Evolutionary conservation across 78 protist species (phyloP).

Genomic region (Speleostelium caveatum): DNA sequence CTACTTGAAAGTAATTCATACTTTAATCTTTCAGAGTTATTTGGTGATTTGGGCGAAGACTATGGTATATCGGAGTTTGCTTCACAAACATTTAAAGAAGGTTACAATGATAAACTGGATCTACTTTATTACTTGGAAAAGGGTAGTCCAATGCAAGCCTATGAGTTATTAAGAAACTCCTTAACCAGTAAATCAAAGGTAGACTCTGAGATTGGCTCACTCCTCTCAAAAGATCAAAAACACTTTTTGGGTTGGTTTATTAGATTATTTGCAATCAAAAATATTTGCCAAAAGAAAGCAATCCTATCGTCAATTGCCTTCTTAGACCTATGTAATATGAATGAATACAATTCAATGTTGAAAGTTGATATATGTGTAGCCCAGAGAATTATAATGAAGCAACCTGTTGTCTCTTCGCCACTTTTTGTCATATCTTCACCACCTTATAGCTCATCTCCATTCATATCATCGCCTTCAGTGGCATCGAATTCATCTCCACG

Average conservation of each 20-base stretch:
- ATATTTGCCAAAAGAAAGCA: neutral
- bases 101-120: slow-evolving; percentile 48
- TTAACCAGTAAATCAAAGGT: neutral
- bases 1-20: slow-evolving; percentile 29
- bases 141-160: slow-evolving; percentile 58
- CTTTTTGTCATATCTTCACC: neutral
- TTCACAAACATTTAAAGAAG: slow-evolving; percentile 51
- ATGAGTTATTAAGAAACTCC: neutral
- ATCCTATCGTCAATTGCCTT: slow-evolving; percentile 8
- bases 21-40: slow-evolving; percentile 7
- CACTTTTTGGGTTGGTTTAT: slow-evolving; percentile 54
- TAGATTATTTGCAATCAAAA: slow-evolving; percentile 11
- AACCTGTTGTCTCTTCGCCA: neutral
- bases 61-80: slow-evolving; percentile 15
- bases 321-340: slow-evolving; percentile 24
- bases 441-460: neutral
- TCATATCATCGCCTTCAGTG: neutral
- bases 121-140: slow-evolving; percentile 59
- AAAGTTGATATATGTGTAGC: slow-evolving; percentile 20
- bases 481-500: neutral
- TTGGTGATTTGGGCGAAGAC: neutral
- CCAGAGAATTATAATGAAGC: neutral
- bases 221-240: slow-evolving; percentile 19
- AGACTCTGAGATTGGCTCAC: neutral
- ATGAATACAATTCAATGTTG: slow-evolving; percentile 9